Percentiles rank a stretch among this genome's conserved stretches.
These are phyloP conservation scores for Coniochaeta hoffmannii DNA, from an alignment of 2,329 filamentous ascomycete genomes.

Conservation along the genomic window DNA sequence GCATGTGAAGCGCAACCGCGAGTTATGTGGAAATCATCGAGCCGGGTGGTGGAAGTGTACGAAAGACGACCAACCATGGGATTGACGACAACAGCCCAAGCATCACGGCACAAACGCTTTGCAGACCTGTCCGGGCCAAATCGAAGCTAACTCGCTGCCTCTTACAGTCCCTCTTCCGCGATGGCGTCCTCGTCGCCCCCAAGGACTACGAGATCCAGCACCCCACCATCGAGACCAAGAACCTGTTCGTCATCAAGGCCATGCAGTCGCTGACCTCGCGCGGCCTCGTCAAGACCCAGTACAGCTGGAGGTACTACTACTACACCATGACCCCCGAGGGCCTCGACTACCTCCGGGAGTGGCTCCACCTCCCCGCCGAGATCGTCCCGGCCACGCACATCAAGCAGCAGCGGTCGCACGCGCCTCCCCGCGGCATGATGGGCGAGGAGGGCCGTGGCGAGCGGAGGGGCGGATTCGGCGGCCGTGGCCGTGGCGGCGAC, in stretches of 20 bases:
- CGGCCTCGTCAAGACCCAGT: conserved; percentile 99
- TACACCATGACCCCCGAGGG: conserved; percentile 97
- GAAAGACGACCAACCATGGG: no score
- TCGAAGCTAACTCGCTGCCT: not conserved
- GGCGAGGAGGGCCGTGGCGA: conserved; percentile 78
- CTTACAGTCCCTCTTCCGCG: conserved; percentile 69
- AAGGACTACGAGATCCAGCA: conserved; percentile 64
- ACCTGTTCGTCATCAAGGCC: conserved; percentile 99
- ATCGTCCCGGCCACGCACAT: conserved; percentile 99
- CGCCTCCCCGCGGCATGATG: conserved; percentile 97
- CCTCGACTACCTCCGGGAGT: conserved; percentile 99
- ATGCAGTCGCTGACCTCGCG: conserved; percentile 96
- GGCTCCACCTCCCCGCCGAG: conserved; percentile 99
- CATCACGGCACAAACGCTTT: no score
- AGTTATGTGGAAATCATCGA: no score
- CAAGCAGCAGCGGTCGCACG: conserved; percentile 99
- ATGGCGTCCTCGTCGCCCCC: conserved; percentile 90
- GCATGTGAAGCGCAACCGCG: no score
- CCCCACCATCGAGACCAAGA: conserved; percentile 33
- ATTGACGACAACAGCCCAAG: no score
- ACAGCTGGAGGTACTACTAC: conserved; percentile 99
- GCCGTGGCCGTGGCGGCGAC: conserved; percentile 66
- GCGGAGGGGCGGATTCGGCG: conserved; percentile 65
- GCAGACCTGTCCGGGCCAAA: no score
- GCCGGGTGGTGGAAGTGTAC: no score